These are phyloP conservation scores for Ascodesmis nigricans DNA, from an alignment of 495 filamentous ascomycete species.

Conservation along the genomic window DNA sequence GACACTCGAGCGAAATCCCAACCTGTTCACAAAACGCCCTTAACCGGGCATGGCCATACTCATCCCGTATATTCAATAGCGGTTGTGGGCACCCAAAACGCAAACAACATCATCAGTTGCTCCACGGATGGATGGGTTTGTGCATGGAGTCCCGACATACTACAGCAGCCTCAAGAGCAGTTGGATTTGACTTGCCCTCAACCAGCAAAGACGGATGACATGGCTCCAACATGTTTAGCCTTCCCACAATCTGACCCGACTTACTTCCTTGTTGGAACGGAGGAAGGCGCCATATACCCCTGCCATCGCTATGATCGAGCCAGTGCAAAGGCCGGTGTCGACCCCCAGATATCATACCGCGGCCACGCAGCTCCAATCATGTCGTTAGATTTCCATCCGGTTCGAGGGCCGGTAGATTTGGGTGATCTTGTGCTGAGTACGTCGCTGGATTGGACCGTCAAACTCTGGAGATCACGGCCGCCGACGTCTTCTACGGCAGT, in stretches of 20 bases:
- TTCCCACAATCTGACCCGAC: conserved; percentile 92
- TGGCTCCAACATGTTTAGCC: conserved; percentile 87
- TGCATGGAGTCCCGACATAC: conserved; percentile 92
- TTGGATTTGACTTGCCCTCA: conserved; percentile 68
- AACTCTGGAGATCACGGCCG: conserved; percentile 81
- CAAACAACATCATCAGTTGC: conserved; percentile 88
- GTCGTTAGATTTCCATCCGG: conserved; percentile 86
- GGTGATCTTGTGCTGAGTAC: conserved; percentile 76
- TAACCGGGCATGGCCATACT: conserved; percentile 80
- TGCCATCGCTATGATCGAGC: conserved; percentile 94
- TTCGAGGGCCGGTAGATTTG: conserved; percentile 76
- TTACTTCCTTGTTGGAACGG: conserved; percentile 88
- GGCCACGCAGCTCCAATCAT: conserved; percentile 88
- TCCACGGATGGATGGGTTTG: conserved; percentile 94
- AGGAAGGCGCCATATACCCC: conserved; percentile 86
- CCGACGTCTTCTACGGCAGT: conserved; percentile 34
- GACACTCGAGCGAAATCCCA: conserved; percentile 73
- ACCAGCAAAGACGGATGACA: conserved; percentile 76
- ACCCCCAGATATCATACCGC: conserved; percentile 59
- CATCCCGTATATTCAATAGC: conserved; percentile 91
- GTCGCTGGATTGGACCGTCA: conserved; percentile 86
- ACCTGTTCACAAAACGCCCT: conserved; percentile 84
- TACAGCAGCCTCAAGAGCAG: conserved; percentile 80
- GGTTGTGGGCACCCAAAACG: conserved; percentile 93
- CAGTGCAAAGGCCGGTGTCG: conserved; percentile 85